phyloP scores from a whole-genome alignment of 441 rosid species.

The Euphorbia celastroides region DNA sequence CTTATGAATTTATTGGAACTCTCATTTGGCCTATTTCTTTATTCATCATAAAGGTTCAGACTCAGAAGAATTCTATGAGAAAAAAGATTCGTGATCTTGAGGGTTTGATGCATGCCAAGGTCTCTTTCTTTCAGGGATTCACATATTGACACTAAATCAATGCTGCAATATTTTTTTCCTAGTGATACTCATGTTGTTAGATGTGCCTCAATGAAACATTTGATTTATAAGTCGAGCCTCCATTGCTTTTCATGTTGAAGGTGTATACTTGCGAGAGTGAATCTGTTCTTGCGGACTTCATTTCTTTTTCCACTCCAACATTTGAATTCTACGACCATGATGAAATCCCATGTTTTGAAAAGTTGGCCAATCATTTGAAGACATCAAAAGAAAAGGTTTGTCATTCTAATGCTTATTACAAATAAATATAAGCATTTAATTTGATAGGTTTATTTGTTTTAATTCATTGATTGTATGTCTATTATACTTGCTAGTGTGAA shows the following conservation, averaged over 20 bases:
- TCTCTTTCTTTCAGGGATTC: constrained; percentile 9
- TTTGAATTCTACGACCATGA: constrained; percentile 43
- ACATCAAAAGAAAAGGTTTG: constrained; percentile 44
- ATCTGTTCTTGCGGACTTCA: constrained; percentile 48
- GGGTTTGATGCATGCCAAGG: constrained; percentile 78
- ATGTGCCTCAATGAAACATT: background rate
- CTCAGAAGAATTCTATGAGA: constrained; percentile 42
- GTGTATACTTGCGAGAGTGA: constrained; percentile 67
- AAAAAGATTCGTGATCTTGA: constrained; percentile 56
- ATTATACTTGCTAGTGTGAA: constrained; percentile 51
- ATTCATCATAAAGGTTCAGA: constrained; percentile 37
- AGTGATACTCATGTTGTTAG: background rate
- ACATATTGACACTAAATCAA: background rate
- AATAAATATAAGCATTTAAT: background rate
- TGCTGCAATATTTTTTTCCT: background rate
- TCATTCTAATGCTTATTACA: background rate
- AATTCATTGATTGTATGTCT: constrained; percentile 18
- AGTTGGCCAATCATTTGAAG: constrained; percentile 30
- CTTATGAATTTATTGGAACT: background rate
- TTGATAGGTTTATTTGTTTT: background rate
- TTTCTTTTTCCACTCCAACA: constrained; percentile 60
- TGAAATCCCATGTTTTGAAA: constrained; percentile 27
- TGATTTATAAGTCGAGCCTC: background rate
- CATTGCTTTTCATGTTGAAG: constrained; percentile 32
- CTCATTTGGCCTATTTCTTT: background rate